phyloP scores from a whole-genome alignment of 2,329 filamentous ascomycete genomes.

The Xenosphaeropsis pyriputrescens region DNA sequence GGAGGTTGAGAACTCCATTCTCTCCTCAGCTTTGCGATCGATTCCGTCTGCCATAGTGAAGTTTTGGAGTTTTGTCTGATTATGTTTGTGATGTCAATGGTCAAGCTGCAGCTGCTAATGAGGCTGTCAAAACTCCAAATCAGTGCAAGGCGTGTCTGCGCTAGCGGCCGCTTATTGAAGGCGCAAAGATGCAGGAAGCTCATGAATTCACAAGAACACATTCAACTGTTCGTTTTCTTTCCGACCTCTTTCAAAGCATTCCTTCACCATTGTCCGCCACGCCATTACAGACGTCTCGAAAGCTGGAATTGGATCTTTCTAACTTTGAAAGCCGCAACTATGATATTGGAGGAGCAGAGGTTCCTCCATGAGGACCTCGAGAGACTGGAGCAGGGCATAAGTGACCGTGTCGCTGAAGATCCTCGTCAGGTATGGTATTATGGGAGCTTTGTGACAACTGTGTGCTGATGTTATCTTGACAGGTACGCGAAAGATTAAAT shows the following conservation, averaged over 20 bases:
- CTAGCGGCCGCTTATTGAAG: background rate
- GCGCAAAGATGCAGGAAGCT: conserved; percentile 1
- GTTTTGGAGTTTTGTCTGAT: conserved; percentile 6
- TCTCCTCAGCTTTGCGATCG: conserved; percentile 86
- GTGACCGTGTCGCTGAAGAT: conserved; percentile 77
- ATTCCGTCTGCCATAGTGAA: conserved; percentile 69
- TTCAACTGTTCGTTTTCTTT: too few species aligned
- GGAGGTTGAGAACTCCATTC: conserved; percentile 96
- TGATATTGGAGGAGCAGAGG: conserved; percentile 88
- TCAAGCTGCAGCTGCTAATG: background rate
- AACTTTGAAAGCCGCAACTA: conserved; percentile 16
- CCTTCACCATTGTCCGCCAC: too few species aligned
- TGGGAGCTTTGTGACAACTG: too few species aligned
- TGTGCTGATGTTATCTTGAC: background rate
- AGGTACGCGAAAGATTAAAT: conserved; percentile 81
- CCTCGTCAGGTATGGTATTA: conserved; percentile 59
- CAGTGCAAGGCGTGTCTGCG: background rate
- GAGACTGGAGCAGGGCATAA: conserved; percentile 84
- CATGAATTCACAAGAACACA: background rate
- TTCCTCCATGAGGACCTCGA: conserved; percentile 94
- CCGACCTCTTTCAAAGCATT: too few species aligned
- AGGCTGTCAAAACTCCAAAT: background rate
- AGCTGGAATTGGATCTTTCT: too few species aligned
- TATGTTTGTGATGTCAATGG: too few species aligned
- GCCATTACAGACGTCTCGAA: too few species aligned